These are phyloP conservation scores for Halophytophthora batemanensis DNA, from an alignment of 352 stramenopile genomes.

Conservation along the genomic window DNA sequence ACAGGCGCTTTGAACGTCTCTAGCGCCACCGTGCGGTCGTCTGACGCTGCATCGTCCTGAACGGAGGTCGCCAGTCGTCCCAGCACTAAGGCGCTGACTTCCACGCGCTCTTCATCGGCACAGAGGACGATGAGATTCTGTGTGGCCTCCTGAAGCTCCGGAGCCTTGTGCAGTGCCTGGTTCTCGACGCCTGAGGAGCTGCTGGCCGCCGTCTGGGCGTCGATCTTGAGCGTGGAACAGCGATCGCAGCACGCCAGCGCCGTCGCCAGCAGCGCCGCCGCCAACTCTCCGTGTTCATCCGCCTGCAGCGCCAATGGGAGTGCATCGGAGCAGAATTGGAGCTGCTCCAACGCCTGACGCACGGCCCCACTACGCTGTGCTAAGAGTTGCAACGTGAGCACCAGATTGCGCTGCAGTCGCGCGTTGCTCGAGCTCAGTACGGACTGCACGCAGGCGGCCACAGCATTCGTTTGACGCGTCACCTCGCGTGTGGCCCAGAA, in stretches of 20 bases:
- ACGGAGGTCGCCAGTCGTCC: no score
- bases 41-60: neutral
- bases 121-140: constrained; percentile 14
- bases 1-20: constrained; percentile 3
- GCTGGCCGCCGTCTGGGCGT: constrained; percentile 6
- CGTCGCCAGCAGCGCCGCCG: constrained; percentile 22
- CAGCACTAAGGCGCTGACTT: constrained; percentile 4
- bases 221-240: constrained; percentile 40
- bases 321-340: constrained; percentile 21
- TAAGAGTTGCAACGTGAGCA: constrained; percentile 41
- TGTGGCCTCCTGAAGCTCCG: constrained; percentile 3
- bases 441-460: constrained; percentile 22
- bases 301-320: constrained; percentile 20
- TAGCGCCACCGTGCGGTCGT: neutral
- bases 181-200: constrained; percentile 4
- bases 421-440: constrained; percentile 35
- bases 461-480: constrained; percentile 20
- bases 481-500: constrained; percentile 30
- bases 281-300: constrained; percentile 15
- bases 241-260: constrained; percentile 27
- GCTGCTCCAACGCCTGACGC: constrained; percentile 13
- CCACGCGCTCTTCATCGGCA: constrained; percentile 12
- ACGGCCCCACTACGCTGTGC: constrained; percentile 21
- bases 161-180: neutral
- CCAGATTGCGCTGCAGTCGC: constrained; percentile 38